phyloP scores from a whole-genome alignment of 1,139 yeast species.

The Debaryomycetaceae sp. region DNA sequence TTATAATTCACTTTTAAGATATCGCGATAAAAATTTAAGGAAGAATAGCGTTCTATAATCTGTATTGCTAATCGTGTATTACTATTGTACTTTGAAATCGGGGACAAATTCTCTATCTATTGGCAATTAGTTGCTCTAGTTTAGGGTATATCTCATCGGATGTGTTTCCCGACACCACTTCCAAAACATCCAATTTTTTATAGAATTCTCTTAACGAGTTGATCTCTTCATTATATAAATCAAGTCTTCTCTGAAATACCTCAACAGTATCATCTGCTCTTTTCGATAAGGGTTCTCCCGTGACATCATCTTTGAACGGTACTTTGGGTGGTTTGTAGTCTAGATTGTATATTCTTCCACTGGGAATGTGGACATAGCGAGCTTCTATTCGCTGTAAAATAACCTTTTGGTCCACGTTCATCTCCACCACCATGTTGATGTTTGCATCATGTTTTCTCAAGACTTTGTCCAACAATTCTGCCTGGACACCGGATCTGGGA shows the following conservation, averaged over 20 bases:
- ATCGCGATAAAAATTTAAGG: too few relatives aligned
- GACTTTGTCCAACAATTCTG: slow-evolving; percentile 50
- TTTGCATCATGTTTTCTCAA: slow-evolving; percentile 36
- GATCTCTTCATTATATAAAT: slow-evolving; percentile 56
- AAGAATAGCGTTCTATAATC: too few relatives aligned
- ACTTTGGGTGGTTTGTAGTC: slow-evolving; percentile 87
- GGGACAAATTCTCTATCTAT: slow-evolving; percentile 7
- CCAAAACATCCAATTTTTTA: slow-evolving; percentile 46
- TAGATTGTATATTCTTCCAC: slow-evolving; percentile 83
- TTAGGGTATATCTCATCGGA: slow-evolving; percentile 84
- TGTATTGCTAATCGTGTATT: too few relatives aligned
- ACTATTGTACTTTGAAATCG: too few relatives aligned
- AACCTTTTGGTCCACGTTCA: slow-evolving; percentile 77
- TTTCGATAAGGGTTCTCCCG: slow-evolving; percentile 80
- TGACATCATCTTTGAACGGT: slow-evolving; percentile 77
- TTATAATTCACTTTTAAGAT: too few relatives aligned
- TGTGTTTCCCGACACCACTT: slow-evolving; percentile 67
- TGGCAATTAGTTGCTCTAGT: slow-evolving; percentile 39
- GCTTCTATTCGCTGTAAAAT: slow-evolving; percentile 80
- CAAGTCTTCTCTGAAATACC: slow-evolving; percentile 66
- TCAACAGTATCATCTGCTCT: slow-evolving; percentile 76
- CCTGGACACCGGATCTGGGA: slow-evolving; percentile 79
- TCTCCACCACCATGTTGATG: slow-evolving; percentile 73
- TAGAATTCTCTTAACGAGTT: slow-evolving; percentile 67
- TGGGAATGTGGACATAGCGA: slow-evolving; percentile 77